phyloP scores from a whole-genome alignment of 768 basidiomycete genomes.

The Russula dissimulans region DNA sequence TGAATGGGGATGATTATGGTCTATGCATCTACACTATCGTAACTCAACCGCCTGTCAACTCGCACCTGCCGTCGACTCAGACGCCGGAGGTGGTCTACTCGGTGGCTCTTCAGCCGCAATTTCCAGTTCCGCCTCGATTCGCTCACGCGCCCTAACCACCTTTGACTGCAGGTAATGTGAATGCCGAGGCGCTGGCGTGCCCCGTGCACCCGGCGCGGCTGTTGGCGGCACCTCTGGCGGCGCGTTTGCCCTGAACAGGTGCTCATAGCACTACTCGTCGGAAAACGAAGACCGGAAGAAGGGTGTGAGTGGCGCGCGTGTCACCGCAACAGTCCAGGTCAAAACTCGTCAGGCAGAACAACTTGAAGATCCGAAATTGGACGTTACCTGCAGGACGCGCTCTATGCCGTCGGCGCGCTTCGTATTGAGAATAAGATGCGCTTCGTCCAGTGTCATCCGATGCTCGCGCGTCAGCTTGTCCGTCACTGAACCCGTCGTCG shows the following conservation, averaged over 20 bases:
- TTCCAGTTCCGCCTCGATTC: conserved; percentile 81
- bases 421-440: conserved; percentile 81
- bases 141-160: conserved; percentile 88
- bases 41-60: neutral
- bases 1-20: neutral
- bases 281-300: neutral
- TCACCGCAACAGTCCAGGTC: neutral
- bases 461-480: conserved; percentile 79
- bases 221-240: conserved; percentile 46
- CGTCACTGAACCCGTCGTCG: conserved; percentile 63
- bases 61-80: neutral
- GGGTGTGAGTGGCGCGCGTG: neutral
- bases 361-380: neutral
- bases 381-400: conserved; percentile 58
- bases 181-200: conserved; percentile 37
- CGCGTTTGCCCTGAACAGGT: conserved; percentile 84
- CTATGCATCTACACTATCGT: neutral
- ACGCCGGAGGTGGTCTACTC: conserved; percentile 5
- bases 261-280: conserved; percentile 71
- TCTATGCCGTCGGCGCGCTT: conserved; percentile 68
- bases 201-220: conserved; percentile 36
- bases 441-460: conserved; percentile 93
- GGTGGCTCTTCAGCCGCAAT: conserved; percentile 24
- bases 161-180: conserved; percentile 96
- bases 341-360: too few species aligned